These are phyloP conservation scores for Daldinia bambusicola DNA, from an alignment of 495 filamentous ascomycete genomes.

Conservation along the genomic window DNA sequence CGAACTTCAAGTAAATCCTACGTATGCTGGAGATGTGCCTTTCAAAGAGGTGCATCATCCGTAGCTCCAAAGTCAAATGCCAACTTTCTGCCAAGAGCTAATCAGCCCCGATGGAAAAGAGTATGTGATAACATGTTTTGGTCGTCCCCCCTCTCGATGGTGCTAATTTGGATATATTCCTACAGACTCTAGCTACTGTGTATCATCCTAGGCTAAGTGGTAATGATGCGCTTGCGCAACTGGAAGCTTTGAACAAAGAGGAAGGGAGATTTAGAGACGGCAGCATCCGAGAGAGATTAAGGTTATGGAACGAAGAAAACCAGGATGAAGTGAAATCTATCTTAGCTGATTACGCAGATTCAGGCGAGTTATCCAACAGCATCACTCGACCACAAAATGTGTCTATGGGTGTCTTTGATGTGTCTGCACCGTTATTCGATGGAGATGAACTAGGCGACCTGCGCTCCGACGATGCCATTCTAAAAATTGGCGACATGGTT, in stretches of 20 bases:
- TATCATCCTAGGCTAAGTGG: constrained; percentile 10
- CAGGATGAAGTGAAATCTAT: constrained; percentile 50
- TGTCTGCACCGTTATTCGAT: constrained; percentile 49
- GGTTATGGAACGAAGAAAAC: constrained; percentile 64
- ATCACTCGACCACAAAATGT: constrained; percentile 44
- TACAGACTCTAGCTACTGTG: constrained; percentile 41
- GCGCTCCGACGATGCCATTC: constrained; percentile 45
- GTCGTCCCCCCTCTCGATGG: neutral
- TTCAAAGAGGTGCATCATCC: constrained; percentile 17
- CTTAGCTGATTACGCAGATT: constrained; percentile 48
- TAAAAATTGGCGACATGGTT: constrained; percentile 79
- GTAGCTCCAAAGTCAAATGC: constrained; percentile 20
- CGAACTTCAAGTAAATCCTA: constrained; percentile 40
- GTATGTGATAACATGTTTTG: constrained; percentile 29
- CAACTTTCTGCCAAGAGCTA: constrained; percentile 18
- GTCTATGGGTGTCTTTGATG: constrained; percentile 52
- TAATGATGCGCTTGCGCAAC: constrained; percentile 4
- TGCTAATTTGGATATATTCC: constrained; percentile 13
- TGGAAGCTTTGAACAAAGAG: constrained; percentile 29
- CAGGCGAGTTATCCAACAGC: constrained; percentile 46
- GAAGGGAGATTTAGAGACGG: neutral
- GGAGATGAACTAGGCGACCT: constrained; percentile 55
- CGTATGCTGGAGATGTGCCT: constrained; percentile 47
- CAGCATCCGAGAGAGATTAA: constrained; percentile 63
- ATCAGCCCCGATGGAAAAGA: constrained; percentile 28